Evolutionary conservation across 768 basidiomycete species (phyloP), one percentile per base, ranked within the genome.

Genomic region (Termitomyces sp.): DNA sequence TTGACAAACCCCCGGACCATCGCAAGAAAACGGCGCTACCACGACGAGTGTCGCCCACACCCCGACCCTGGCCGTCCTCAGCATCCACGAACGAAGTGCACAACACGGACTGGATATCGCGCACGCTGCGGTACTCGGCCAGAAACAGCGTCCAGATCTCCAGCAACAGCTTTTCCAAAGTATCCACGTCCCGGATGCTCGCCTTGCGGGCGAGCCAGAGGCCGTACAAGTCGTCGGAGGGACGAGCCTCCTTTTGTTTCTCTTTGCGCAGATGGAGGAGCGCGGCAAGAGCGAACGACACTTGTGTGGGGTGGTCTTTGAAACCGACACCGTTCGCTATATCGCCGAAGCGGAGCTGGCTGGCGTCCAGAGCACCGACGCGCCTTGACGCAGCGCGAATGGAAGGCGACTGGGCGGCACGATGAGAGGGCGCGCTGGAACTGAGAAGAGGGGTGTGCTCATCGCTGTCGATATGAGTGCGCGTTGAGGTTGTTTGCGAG

Each of bases 71-170:
- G n/a, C 59, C 64, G 15, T 17, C 14, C 71, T 66, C 46, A 71
- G 66, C 28, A 71, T 54, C 3, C n/a, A 70, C 70, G 56, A 81
- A 82, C 10, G 64, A 55, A 5, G 70, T 68, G 83, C 83, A 85
- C 28, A 85, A 64, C 14, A 77, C 69, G 5, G 72, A 70, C 50
- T 81, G 73, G 17, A 85, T 69, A 53, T 83, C 77, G 23, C 62
- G 64, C 9, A 70, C 59, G 23, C 66, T 70, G 17, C 75, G 74
- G 51, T 73, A 72, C 19, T 70, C 72, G 15, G 66, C 59, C 10
- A 84, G 67, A 62, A 79, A 84, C 15, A 64, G 55, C 5, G 64
- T 60, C 81, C 81, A 83, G 2, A 75, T 53, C 8, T 62, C 61
- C 4, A 62, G 42, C 19, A 78, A 63, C 35, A 67, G 68, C 9